Evolutionary conservation across 1,284 basidiomycete species (phyloP).

Genomic region (Ustilago lituana): DNA sequence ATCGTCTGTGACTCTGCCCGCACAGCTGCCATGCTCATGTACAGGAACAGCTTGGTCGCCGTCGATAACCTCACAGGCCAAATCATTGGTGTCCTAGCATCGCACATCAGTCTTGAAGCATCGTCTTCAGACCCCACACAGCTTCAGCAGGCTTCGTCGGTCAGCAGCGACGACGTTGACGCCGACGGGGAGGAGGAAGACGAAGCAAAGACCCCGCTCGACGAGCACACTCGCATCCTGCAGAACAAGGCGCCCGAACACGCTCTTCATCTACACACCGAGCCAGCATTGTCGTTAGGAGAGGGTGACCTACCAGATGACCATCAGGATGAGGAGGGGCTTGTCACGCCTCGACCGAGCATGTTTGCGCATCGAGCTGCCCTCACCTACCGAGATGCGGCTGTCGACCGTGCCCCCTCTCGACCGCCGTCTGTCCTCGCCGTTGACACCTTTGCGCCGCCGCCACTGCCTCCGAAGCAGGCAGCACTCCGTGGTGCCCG

Average conservation of each 20-base stretch:
- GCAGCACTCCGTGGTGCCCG: background rate
- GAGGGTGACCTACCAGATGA: background rate
- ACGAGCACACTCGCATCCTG: slow-evolving; percentile 8
- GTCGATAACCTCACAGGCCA: slow-evolving; percentile 56
- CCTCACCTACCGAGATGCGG: slow-evolving; percentile 29
- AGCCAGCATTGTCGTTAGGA: background rate
- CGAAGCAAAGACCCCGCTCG: slow-evolving; percentile 22
- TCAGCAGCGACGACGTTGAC: slow-evolving; percentile 9
- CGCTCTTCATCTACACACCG: background rate
- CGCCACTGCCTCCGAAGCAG: slow-evolving; percentile 50
- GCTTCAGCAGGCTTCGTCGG: background rate
- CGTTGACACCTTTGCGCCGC: slow-evolving; percentile 53
- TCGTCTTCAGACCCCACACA: background rate
- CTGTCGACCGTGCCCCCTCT: slow-evolving; percentile 2
- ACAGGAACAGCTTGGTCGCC: slow-evolving; percentile 52
- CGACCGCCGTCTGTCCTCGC: slow-evolving; percentile 28
- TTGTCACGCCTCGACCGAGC: slow-evolving; percentile 13
- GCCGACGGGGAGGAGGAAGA: slow-evolving; percentile 9
- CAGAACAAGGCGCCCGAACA: background rate
- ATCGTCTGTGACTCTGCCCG: slow-evolving; percentile 5
- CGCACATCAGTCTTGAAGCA: slow-evolving; percentile 31
- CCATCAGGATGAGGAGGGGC: background rate
- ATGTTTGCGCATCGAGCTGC: slow-evolving; percentile 19
- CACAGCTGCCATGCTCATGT: slow-evolving; percentile 10
- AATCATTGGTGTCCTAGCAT: slow-evolving; percentile 51